These are phyloP conservation scores for Entomortierella beljakovae DNA, from an alignment of 192 early-diverging fungal genomes.

Conservation along the genomic window DNA sequence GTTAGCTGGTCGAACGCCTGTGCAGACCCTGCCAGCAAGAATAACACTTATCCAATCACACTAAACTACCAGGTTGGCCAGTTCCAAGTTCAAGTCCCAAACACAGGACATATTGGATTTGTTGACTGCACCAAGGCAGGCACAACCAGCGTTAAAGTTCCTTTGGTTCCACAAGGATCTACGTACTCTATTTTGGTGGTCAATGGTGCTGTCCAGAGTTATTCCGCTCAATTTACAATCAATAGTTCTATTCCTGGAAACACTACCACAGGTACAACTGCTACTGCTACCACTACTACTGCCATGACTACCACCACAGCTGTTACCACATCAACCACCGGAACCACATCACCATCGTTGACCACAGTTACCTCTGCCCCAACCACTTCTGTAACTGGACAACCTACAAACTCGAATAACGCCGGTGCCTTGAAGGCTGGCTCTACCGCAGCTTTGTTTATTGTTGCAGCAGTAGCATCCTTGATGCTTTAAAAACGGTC, in stretches of 20 bases:
- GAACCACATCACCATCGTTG: neutral
- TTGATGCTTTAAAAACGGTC: conserved; percentile 30
- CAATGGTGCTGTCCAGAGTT: conserved; percentile 24
- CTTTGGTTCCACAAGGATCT: conserved; percentile 22
- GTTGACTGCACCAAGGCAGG: conserved; percentile 34
- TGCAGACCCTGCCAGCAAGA: conserved; percentile 10
- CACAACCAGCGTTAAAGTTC: conserved; percentile 21
- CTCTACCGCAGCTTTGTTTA: conserved; percentile 21
- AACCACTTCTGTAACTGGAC: neutral
- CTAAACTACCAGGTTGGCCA: conserved; percentile 22
- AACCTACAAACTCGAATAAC: neutral
- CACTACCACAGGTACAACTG: neutral
- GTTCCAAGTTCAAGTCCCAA: conserved; percentile 21
- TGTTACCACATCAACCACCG: neutral
- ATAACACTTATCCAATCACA: conserved; percentile 28
- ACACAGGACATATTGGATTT: conserved; percentile 14
- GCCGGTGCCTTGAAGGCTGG: conserved; percentile 18
- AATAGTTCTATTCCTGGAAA: conserved; percentile 13
- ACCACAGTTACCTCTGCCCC: neutral
- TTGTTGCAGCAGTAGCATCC: conserved; percentile 35
- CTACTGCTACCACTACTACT: neutral
- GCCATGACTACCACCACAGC: neutral
- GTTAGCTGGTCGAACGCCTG: conserved; percentile 34
- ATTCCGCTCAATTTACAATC: conserved; percentile 36
- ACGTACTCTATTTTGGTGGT: conserved; percentile 34